These are phyloP conservation scores for Saccharum spontaneum DNA, from an alignment of 176 grass and related monocot species.

Conservation along the genomic window DNA sequence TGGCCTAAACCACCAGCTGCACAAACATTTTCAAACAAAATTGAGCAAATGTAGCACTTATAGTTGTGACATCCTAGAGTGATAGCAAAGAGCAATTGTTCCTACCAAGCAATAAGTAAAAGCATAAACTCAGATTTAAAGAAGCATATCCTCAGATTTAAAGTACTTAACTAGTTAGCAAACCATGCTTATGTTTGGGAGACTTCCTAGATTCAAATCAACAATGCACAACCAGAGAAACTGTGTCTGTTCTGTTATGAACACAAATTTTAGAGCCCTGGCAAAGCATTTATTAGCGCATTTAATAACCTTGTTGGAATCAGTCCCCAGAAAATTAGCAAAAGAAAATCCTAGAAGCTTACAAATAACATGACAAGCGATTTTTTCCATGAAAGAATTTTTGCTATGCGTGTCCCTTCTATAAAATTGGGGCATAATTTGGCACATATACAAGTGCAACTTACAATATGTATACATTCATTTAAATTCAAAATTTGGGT, in stretches of 20 bases:
- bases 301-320: slow-evolving; percentile 1
- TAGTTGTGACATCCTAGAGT: slow-evolving; percentile 15
- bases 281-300: slow-evolving; percentile 14
- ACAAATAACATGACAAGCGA: background rate
- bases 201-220: background rate
- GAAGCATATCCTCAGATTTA: slow-evolving; percentile 8
- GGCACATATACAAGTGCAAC: background rate
- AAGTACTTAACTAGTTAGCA: background rate
- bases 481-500: slow-evolving; percentile 5
- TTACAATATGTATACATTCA: background rate
- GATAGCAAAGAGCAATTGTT: background rate
- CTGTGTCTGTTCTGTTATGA: background rate
- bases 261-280: background rate
- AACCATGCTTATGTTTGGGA: background rate
- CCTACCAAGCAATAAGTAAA: background rate
- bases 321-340: background rate
- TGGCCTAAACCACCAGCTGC: slow-evolving; percentile 98
- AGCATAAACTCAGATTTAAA: slow-evolving; percentile 14
- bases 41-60: slow-evolving; percentile 10
- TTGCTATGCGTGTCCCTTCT: background rate
- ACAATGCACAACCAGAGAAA: slow-evolving; percentile 13
- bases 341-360: background rate
- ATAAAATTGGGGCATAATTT: background rate
- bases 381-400: background rate
- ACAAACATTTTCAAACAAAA: slow-evolving; percentile 38